Percentiles rank a stretch among this genome's conserved stretches.
Evolutionary conservation across 139 green algal genomes (phyloP).

Genomic region (Auxenochlorella protothecoides): DNA sequence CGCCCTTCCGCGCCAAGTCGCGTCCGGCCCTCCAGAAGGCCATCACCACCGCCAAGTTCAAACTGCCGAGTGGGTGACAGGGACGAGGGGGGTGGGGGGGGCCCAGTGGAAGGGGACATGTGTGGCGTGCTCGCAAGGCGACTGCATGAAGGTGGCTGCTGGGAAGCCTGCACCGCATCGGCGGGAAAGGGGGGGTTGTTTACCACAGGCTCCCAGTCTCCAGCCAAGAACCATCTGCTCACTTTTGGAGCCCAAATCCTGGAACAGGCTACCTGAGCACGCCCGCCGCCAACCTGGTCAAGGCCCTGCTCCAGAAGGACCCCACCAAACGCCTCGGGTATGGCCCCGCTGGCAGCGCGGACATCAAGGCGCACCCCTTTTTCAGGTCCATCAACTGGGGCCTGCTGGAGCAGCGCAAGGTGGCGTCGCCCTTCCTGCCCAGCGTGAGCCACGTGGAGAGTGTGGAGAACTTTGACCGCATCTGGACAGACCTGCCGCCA

Average conservation of each 20-base stretch:
- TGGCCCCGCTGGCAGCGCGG: slow-evolving; percentile 47
- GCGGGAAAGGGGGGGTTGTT: not conserved
- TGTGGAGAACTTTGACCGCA: slow-evolving; percentile 79
- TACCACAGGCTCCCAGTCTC: not conserved
- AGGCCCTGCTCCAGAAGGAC: slow-evolving; percentile 76
- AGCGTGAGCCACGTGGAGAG: slow-evolving; percentile 15
- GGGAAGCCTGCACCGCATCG: not conserved
- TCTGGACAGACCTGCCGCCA: slow-evolving; percentile 59
- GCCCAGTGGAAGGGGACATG: too few relatives aligned
- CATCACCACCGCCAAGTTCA: slow-evolving; percentile 70
- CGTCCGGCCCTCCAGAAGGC: slow-evolving; percentile 73
- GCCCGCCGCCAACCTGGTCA: slow-evolving; percentile 37
- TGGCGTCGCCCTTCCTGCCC: slow-evolving; percentile 80
- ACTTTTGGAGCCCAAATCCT: not conserved
- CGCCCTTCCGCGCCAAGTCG: slow-evolving; percentile 83
- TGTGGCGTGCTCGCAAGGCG: too few relatives aligned
- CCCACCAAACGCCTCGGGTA: slow-evolving; percentile 68
- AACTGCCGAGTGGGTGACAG: slow-evolving; percentile 47
- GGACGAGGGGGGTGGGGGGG: not conserved
- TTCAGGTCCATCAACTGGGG: not conserved
- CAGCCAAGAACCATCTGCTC: not conserved
- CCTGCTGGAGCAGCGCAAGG: slow-evolving; percentile 43
- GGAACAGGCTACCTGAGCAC: slow-evolving; percentile 39
- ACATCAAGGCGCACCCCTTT: slow-evolving; percentile 28
- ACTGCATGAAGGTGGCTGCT: too few relatives aligned